Evolutionary conservation across 225 moss, liverwort and hornwort genomes (phyloP).

Genomic region (Climacium dendroides): DNA sequence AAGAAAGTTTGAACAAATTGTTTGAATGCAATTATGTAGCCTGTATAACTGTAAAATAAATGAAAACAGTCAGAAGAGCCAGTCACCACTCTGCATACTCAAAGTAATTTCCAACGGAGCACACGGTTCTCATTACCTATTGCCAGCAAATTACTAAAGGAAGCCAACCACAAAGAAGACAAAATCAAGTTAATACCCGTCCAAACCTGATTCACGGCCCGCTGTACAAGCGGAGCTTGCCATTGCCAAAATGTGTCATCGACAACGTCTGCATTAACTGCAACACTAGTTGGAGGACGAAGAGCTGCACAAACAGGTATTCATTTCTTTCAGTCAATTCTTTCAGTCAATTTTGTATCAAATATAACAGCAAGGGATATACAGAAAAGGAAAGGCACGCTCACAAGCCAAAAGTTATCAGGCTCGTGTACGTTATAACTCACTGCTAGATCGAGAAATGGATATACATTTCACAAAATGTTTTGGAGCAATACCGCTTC

Average conservation of each 20-base stretch:
- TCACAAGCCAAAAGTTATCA: background rate
- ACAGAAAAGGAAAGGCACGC: background rate
- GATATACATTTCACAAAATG: background rate
- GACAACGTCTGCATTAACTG: constrained; percentile 54
- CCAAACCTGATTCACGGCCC: constrained; percentile 60
- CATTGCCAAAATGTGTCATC: constrained; percentile 90
- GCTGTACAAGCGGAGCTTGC: constrained; percentile 65
- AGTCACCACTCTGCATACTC: background rate
- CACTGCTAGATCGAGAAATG: background rate
- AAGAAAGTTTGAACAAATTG: background rate
- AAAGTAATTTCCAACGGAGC: background rate
- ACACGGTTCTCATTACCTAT: background rate
- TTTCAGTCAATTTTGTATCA: background rate
- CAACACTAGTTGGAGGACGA: constrained; percentile 51
- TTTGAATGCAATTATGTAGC: background rate
- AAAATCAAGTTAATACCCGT: background rate
- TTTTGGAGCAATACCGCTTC: background rate
- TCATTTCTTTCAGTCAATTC: background rate
- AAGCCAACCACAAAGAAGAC: background rate
- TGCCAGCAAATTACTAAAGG: background rate
- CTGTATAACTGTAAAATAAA: background rate
- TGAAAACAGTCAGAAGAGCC: background rate
- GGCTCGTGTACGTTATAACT: background rate
- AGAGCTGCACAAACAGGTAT: constrained; percentile 50
- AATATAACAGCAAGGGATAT: background rate